Evolutionary conservation across 75 land plant species (phyloP), one percentile per base, ranked within the genome.

Genomic region (Selaginella moellendorffii): DNA sequence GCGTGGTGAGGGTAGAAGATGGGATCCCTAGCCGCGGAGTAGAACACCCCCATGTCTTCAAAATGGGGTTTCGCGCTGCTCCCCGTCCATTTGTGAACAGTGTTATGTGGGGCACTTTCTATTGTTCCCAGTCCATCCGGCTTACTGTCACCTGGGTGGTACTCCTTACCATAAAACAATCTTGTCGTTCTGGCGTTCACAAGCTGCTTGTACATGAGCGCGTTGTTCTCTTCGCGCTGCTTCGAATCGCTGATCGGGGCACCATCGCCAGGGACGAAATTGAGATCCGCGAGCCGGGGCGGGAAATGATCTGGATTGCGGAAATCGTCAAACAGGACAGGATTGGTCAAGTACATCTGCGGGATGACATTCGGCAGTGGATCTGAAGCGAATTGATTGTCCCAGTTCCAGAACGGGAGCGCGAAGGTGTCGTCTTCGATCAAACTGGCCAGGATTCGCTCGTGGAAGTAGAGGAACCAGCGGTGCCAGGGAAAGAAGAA

Each of bases 321-420:
- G 28, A 30, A 26, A 28, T 54, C 29, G 29, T 81, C 74, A 1
- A 24, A 1, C 1, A 72, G 27, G 17, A 25, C 8, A 27, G 9
- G 28, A 1, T 2, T 27, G 42, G 54, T 63, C 26, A 63, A 42
- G 65, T 63, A 85, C 2, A 75, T 25, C 28, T 53, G 46, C 28
- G 88, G 88, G 12, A 85, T 56, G 54, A 26, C 26, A 72, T 71
- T 74, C 28, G 76, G 82, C 0, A 9, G 59, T 5, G 77, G 76
- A 2, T 12, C 19, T 27, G 10, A 5, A 2, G 30, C 30, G 0
- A 1, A 0, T 12, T 69, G 66, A 23, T 52, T 27, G 54, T 85
- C 89, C 76, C 75, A 85, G 72, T 83, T 80, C 88, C 88, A 85
- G 72, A 63, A 85, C 1, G 85, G 85, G 28, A 85, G 67, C 5